These are phyloP conservation scores for Neofusicoccum parvum DNA, from an alignment of 2,329 filamentous ascomycete genomes.

Conservation along the genomic window DNA sequence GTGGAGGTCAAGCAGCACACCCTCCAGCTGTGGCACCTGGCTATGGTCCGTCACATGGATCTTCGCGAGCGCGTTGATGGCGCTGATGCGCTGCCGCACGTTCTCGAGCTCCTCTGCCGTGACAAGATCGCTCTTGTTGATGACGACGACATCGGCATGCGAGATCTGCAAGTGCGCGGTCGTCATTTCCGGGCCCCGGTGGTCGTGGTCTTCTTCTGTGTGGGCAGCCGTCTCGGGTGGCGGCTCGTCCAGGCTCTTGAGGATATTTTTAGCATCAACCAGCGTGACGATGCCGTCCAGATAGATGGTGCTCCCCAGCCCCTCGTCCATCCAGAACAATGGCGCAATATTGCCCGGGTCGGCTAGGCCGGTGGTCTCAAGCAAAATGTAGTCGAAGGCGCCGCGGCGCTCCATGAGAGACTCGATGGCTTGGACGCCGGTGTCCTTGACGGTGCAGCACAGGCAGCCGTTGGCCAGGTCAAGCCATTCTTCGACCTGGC, in stretches of 20 bases:
- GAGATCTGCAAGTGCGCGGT: conserved; percentile 96
- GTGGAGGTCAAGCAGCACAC: conserved; percentile 84
- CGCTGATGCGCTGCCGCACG: conserved; percentile 71
- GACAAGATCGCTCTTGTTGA: conserved; percentile 93
- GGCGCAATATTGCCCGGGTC: conserved; percentile 96
- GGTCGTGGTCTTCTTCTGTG: conserved; percentile 50
- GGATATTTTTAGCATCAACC: conserved; percentile 91
- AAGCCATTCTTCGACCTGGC: conserved; percentile 90
- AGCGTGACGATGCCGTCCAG: conserved; percentile 95
- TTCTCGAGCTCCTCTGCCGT: conserved; percentile 66
- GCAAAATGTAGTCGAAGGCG: conserved; percentile 93
- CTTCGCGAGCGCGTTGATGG: conserved; percentile 88
- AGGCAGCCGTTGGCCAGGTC: conserved; percentile 96
- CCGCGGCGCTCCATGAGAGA: conserved; percentile 92
- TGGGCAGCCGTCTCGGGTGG: conserved; percentile 49
- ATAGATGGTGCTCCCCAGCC: conserved; percentile 91
- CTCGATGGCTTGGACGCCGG: conserved; percentile 92
- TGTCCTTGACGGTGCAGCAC: conserved; percentile 96
- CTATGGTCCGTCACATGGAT: conserved; percentile 81
- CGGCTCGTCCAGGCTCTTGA: conserved; percentile 75
- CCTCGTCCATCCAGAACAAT: conserved; percentile 97
- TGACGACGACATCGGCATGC: conserved; percentile 89
- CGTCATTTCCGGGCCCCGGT: conserved; percentile 71
- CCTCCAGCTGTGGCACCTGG: conserved; percentile 78
- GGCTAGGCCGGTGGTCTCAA: conserved; percentile 93